These are phyloP conservation scores for Penicilliopsis zonata DNA, from an alignment of 495 filamentous ascomycete species.

Conservation along the genomic window DNA sequence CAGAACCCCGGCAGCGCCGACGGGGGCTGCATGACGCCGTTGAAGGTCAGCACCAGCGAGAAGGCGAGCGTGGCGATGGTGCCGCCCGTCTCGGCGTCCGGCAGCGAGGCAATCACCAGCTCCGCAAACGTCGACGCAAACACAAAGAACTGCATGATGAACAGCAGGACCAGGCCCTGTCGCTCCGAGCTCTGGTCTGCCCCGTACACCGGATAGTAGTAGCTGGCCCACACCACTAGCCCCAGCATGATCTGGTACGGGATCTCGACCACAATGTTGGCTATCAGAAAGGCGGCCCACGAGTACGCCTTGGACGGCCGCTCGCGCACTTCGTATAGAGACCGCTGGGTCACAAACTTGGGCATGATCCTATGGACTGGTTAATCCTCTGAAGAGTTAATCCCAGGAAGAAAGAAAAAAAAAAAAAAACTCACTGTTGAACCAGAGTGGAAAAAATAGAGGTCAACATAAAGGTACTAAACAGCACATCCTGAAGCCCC, in stretches of 20 bases:
- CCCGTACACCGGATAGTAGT: conserved; percentile 45
- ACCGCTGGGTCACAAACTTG: conserved; percentile 51
- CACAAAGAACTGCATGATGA: conserved; percentile 51
- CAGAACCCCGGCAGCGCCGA: conserved; percentile 41
- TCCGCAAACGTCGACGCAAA: conserved; percentile 62
- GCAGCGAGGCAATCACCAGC: conserved; percentile 35
- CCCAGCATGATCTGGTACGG: conserved; percentile 54
- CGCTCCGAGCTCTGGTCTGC: conserved; percentile 23
- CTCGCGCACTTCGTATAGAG: conserved; percentile 61
- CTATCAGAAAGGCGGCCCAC: conserved; percentile 59
- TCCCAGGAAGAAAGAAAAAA: background rate
- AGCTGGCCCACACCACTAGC: conserved; percentile 46
- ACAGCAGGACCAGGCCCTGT: conserved; percentile 37
- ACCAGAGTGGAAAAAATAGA: conserved; percentile 61
- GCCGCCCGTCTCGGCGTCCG: conserved; percentile 40
- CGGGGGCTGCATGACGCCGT: conserved; percentile 46
- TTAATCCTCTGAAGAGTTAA: background rate
- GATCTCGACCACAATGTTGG: conserved; percentile 60
- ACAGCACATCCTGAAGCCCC: conserved; percentile 74
- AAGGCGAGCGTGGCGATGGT: conserved; percentile 49
- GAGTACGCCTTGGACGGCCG: conserved; percentile 56
- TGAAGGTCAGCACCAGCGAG: conserved; percentile 48
- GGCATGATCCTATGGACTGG: conserved; percentile 54
- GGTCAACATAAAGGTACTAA: conserved; percentile 68
- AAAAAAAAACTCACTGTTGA: conserved; percentile 21